Base-by-base conservation (phyloP, 129 eudicot species). In the Oenanthe sinensis region DNA sequence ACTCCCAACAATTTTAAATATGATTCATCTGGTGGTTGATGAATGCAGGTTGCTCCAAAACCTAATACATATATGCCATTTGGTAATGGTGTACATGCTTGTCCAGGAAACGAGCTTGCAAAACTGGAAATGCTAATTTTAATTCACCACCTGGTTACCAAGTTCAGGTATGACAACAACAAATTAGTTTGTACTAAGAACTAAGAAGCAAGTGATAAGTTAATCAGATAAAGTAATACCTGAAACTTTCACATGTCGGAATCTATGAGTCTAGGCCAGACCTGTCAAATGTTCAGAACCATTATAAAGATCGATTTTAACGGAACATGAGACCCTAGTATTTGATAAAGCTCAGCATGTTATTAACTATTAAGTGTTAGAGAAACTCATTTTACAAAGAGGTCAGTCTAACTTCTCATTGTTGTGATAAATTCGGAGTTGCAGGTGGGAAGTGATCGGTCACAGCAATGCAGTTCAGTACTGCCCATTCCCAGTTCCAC, bases 21-120 rank as follows among this genome's bases (percentile, higher is more conserved):
- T 71, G 48, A 70, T 70, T 75, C 71, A 76, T 81, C 74, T 78
- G 78, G 76, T 69, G 48, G 26, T 12, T 30, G 46, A 45, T 71
- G 60, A 37, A 50, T 46, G 76, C 86, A 92, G 97, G 88, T 73
- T 82, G 88, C 93, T 43, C 93, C 92, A 81, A 92, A 88, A 71
- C 96, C 96, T 65, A 87, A 88, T 74, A 92, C 97, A 33, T 92
- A 68, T 80, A 82, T 88, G 96, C 97, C 97, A 77, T 92, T 92
- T 84, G 97, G 97, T 78, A 86, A 83, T 26, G 97, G 97, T 74
- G 79, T 80, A 67, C 97, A 92, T 82, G 87, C 97, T 17, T 92
- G 97, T 79, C 97, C 97, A 37, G 97, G 97, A 46, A 92, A 88
- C 84, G 97, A 88, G 79, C 96, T 92, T 36, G 96, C 97, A 43